phyloP scores from a whole-genome alignment of 2,329 filamentous ascomycete species.

The Penicillium italicum region DNA sequence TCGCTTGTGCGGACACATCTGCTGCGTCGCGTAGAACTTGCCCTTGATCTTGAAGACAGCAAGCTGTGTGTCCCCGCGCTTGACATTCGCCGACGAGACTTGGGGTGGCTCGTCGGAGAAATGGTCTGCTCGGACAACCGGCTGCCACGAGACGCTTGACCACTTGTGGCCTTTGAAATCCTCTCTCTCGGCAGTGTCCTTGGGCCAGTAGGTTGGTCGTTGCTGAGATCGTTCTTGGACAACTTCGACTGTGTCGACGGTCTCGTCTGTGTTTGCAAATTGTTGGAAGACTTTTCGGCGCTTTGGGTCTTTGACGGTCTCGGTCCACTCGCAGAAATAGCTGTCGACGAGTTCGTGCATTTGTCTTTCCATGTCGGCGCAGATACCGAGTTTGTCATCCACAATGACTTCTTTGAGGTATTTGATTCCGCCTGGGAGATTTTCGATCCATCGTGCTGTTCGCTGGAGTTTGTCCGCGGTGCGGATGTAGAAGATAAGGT shows the following conservation, averaged over 20 bases:
- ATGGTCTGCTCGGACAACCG: slow-evolving; percentile 66
- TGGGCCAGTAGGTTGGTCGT: slow-evolving; percentile 74
- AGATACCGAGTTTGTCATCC: slow-evolving; percentile 81
- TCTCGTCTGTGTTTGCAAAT: slow-evolving; percentile 79
- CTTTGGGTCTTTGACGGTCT: slow-evolving; percentile 67
- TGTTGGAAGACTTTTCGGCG: slow-evolving; percentile 70
- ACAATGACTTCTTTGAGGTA: slow-evolving; percentile 81
- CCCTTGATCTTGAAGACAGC: slow-evolving; percentile 81
- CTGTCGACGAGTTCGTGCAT: slow-evolving; percentile 80
- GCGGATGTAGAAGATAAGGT: slow-evolving; percentile 89
- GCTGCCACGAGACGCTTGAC: slow-evolving; percentile 71
- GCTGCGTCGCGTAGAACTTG: slow-evolving; percentile 78
- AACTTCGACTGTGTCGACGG: slow-evolving; percentile 64
- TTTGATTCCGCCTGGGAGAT: slow-evolving; percentile 74
- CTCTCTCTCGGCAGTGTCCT: slow-evolving; percentile 57
- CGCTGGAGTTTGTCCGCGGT: slow-evolving; percentile 87
- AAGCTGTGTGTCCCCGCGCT: slow-evolving; percentile 83
- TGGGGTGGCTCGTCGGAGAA: slow-evolving; percentile 69
- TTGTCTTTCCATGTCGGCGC: slow-evolving; percentile 76
- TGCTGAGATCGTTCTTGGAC: slow-evolving; percentile 69
- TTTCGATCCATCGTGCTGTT: slow-evolving; percentile 83
- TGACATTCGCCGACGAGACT: slow-evolving; percentile 67
- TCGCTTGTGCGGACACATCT: slow-evolving; percentile 93
- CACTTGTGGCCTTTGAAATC: slow-evolving; percentile 70
- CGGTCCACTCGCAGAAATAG: slow-evolving; percentile 91